phyloP scores from a whole-genome alignment of 441 rosid species.

The Syzygium malaccense region DNA sequence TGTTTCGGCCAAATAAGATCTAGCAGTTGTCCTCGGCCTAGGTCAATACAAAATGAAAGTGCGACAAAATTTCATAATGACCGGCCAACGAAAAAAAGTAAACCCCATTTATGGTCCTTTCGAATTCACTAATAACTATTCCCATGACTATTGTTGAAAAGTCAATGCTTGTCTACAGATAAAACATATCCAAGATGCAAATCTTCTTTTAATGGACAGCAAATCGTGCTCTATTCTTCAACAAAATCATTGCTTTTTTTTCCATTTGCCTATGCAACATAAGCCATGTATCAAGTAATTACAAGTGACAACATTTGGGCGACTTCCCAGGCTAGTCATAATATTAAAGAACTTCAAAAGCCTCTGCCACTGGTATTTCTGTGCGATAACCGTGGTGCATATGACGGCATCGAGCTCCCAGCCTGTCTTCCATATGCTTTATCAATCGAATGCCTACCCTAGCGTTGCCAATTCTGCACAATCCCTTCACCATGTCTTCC shows the following conservation, averaged over 20 bases:
- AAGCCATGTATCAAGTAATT: not conserved
- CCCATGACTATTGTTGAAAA: rapidly evolving
- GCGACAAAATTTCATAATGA: no score
- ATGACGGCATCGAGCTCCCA: no score
- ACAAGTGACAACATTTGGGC: not conserved
- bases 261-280: not conserved
- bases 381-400: not conserved
- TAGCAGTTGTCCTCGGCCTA: no score
- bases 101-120: not conserved
- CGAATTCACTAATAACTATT: not conserved
- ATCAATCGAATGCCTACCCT: no score
- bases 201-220: not conserved
- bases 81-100: no score
- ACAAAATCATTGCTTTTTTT: not conserved
- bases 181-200: not conserved
- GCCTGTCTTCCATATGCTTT: no score
- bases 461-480: no score
- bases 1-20: no score
- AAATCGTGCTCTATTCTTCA: not conserved
- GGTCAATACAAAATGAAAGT: no score
- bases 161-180: not conserved
- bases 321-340: not conserved
- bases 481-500: no score
- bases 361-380: not conserved
- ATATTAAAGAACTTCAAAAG: not conserved